Base-by-base conservation (phyloP, 495 filamentous ascomycete genomes). In the Halenospora varia region DNA sequence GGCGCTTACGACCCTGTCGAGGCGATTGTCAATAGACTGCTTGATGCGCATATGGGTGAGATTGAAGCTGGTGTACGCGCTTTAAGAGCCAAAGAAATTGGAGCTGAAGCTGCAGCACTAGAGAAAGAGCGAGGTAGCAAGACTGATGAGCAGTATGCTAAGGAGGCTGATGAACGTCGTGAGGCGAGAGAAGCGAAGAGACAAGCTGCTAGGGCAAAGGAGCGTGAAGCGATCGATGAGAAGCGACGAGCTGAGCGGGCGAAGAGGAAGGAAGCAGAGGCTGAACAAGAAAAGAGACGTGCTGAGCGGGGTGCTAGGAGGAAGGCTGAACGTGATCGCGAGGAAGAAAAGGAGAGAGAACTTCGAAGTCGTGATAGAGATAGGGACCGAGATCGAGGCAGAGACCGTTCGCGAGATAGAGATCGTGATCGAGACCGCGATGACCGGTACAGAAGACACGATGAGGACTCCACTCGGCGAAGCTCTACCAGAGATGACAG, bases 121-220 rank as follows among this genome's bases (percentile, higher is more conserved):
- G 92, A 96, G 66, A 73, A 84, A 56, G 61, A 71, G 22, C 77
- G 80, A 23, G 92, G 92, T 2, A 81, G 81, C 59, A 96, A 90
- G 68, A 90, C 86, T 4, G 91, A 96, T 61, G 87, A 86, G 46
- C 87, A 92, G 52, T 96, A 93, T 64, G 88, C 84, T 13, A 75
- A 76, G 35, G 83, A 90, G 58, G 83, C 89, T 1, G 83, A 82
- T n/a, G 75, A 70, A n/a, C 82, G 84, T 56, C 75, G 82, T 2
- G 79, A 80, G 10, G 82, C 84, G 61, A 81, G 87, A 47, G 86
- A 86, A 20, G 51, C 40, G 13, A 61, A 58, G 40, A 82, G 83
- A 63, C 82, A 83, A 49, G 84, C 88, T 59, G 80, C 86, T 40
- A 73, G 82, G 55, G 78, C 80, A 55, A 82, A 83, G 62, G 78